Evolutionary conservation across 2,329 filamentous ascomycete species (phyloP), one percentile per base, ranked within the genome.

Genomic region (Furcasterigmium furcatum): DNA sequence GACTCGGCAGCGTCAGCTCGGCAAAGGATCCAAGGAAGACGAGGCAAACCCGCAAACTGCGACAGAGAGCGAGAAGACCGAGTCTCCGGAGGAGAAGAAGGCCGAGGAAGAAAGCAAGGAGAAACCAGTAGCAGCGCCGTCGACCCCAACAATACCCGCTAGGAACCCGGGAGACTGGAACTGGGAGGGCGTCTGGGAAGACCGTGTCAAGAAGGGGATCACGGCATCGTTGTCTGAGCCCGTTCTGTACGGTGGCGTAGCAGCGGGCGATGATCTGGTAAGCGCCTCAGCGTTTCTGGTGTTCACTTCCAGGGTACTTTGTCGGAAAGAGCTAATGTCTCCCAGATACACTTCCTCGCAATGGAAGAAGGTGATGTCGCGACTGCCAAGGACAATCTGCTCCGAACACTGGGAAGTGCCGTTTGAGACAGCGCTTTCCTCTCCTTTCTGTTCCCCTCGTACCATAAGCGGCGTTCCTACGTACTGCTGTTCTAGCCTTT

Each of bases 151-250:
- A n/a, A 43, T 51, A 12, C 25, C 42, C 13, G 38, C 66, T 29
- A 68, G 84, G 49, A 74, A 78, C 41, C 90, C 90, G 0, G 88
- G 87, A 7, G 87, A 95, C 57, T 97, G 92, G 92, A 95, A 95
- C 60, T 97, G 92, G 92, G 90, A 96, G 58, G 91, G 92, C 0
- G 92, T 97, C 0, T 99, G 92, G 92, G 88, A 95, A 61, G 86
- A 91, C 52, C 79, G 92, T 45, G 91, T 96, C 1, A 85, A 82
- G 64, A 88, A 86, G 63, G 87, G 87, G 16, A 80, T 96, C 36
- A 79, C 85, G 42, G 76, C 79, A 9, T 95, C 90, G 58, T 68
- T 90, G 41, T 88, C 88, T 1, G 92, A 97, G 54, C 72, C 83
- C 2, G 84, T 89, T 5, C 68, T 97, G 20, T 97, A 84, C 67